Base-by-base conservation (phyloP, 768 basidiomycete species). In the Suillus plorans region DNA sequence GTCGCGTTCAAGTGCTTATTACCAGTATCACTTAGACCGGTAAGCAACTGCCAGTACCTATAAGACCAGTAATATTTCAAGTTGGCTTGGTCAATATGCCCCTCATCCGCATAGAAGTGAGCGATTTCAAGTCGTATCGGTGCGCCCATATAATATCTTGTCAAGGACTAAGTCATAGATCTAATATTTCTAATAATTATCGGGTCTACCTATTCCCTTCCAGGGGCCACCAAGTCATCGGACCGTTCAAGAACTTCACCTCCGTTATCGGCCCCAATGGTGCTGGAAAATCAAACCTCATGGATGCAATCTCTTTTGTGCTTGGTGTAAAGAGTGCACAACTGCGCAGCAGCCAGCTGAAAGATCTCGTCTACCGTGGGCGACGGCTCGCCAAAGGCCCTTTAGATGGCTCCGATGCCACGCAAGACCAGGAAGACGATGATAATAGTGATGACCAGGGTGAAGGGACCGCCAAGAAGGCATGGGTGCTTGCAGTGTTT, bases 261-360 rank as follows among this genome's bases (percentile, higher is more conserved):
- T 97, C 94, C 13, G 85, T 98, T 62, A 98, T 99, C 70, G 97
- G 97, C 25, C 97, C 97, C 42, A 99, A 99, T 89, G 97, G 97
- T 64, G 95, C 97, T 1, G 97, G 97, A 65, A 99, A 99, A 75
- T 97, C 95, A 12, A 99, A 99, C 76, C 87, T 99, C 63, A 99
- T 99, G 97, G 97, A 99, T 74, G 97, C 97, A 60, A 98, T 99
- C 69, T 99, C 97, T 4, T 99, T 99, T 74, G 97, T 99, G 10
- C 88, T 99, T 7, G 97, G 97, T 37, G 91, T 99, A 36, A 95
- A 96, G 81, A 95, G 93, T 66, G 91, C 89, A 2, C 94, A 97
- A 68, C 83, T 99, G 41, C 86, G 97, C 55, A 95, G 92, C 73
- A 94, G 93, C 53, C 95, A 98, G 70, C 81, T 99, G 31, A 96